Evolutionary conservation across 1,284 basidiomycete species (phyloP), one percentile per base, ranked within the genome.

Genomic region (Malassezia globosa): DNA sequence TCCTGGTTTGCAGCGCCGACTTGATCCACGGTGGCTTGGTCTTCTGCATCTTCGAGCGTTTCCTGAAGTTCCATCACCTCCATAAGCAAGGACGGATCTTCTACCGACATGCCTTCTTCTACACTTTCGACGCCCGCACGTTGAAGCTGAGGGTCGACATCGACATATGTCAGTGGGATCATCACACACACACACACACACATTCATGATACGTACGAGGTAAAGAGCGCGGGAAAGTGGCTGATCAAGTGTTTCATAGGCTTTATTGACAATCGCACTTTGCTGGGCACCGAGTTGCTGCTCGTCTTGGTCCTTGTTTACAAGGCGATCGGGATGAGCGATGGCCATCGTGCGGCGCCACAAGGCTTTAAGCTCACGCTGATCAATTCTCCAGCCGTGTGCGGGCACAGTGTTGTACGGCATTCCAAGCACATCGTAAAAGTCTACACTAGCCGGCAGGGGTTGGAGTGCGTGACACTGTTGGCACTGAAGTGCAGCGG

Each of bases 21-120:
- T 34, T 55, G 49, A 13, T 55, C 54, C 8, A 63, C 65, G 42
- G 65, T 58, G 7, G 61, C 43, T 35, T 64, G 60, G 22, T 45
- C 48, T 34, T 52, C 42, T 0, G 64, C 63, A 19, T 63, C 62
- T 27, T 63, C 64, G 14, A 69, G 43, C 34, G 51, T 42, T 46
- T 69, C 65, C 21, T 66, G 41, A 7, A 68, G 42, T 47, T 69
- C 66, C 62, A 69, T 63, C 11, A 70, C 66, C 42, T 66, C 59
- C 63, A 69, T 66, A 11, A 70, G 48, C 38, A 70, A 42, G 37
- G 61, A 60, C 0, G 66, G 55, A 26, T 70, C 64, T 24, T 65
- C 61, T 5, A 70, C 36, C 24, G 60, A 61, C 13, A 62, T 60
- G 7, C 58, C 48, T 31, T 69, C 65, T 11, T 56, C 51, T 1